These are phyloP conservation scores for Tetrapyrgos nigripes DNA, from an alignment of 1,284 basidiomycete species.

Conservation along the genomic window DNA sequence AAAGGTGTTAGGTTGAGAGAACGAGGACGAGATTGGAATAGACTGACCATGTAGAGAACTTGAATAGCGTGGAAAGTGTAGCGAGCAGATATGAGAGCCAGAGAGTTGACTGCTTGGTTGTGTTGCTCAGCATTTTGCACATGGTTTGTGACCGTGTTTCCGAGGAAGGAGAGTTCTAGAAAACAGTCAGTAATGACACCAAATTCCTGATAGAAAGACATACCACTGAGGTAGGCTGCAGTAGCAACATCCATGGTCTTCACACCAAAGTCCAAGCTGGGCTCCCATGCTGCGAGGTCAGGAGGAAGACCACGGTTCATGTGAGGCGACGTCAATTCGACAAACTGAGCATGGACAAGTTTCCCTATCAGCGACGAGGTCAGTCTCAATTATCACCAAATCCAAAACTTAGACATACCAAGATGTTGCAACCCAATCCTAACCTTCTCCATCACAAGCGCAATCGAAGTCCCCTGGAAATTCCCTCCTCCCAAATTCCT, in stretches of 20 bases:
- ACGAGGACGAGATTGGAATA: slow-evolving; percentile 56
- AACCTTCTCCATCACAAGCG: slow-evolving; percentile 65
- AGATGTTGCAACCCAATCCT: not conserved
- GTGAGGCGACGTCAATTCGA: slow-evolving; percentile 62
- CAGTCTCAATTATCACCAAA: not conserved
- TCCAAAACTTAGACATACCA: not conserved
- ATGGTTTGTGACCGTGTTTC: slow-evolving; percentile 64
- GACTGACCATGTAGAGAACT: slow-evolving; percentile 54
- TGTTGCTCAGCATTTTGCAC: slow-evolving; percentile 63
- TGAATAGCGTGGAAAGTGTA: slow-evolving; percentile 59
- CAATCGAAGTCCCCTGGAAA: slow-evolving; percentile 68
- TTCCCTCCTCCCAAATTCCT: slow-evolving; percentile 53
- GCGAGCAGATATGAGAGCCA: slow-evolving; percentile 59
- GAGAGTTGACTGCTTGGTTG: slow-evolving; percentile 41
- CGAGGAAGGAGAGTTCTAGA: slow-evolving; percentile 63
- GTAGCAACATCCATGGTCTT: slow-evolving; percentile 68
- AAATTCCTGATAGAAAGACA: not conserved
- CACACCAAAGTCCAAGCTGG: slow-evolving; percentile 61
- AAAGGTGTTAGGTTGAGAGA: not conserved
- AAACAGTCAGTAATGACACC: not conserved
- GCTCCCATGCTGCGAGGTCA: slow-evolving; percentile 59
- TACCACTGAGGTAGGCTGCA: slow-evolving; percentile 52
- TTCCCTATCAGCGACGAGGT: slow-evolving; percentile 55
- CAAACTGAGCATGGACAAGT: slow-evolving; percentile 64
- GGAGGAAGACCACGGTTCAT: slow-evolving; percentile 65